phyloP scores from a whole-genome alignment of 192 early-diverging fungal species.

The Podila horticola region DNA sequence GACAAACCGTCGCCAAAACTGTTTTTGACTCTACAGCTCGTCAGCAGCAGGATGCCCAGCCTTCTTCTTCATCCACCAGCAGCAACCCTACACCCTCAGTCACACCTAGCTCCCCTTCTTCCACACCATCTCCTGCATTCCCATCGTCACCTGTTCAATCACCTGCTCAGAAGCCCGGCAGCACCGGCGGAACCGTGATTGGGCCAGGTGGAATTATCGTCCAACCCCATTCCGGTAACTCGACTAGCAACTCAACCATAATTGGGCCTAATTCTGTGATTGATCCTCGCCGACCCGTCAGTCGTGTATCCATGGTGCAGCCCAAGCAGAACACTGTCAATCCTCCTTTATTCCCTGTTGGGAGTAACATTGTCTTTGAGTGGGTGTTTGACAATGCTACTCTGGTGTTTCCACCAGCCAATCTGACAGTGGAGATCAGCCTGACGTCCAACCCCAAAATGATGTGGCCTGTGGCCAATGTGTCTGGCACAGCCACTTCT shows the following conservation, averaged over 20 bases:
- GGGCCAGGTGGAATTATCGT: not conserved
- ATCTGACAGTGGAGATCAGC: constrained; percentile 23
- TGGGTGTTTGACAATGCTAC: constrained; percentile 38
- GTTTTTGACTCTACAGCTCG: no score
- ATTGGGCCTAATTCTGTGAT: constrained; percentile 27
- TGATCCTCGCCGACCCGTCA: constrained; percentile 22
- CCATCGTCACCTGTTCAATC: no score
- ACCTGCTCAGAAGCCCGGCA: not conserved
- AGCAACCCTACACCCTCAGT: no score
- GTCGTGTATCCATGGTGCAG: constrained; percentile 31
- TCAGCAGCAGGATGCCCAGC: no score
- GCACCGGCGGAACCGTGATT: not conserved
- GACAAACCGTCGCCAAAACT: no score
- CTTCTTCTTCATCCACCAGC: no score
- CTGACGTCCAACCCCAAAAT: constrained; percentile 19
- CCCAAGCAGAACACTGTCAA: constrained; percentile 36
- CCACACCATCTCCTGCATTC: no score
- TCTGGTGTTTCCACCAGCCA: constrained; percentile 14
- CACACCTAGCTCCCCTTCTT: no score
- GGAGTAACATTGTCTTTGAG: constrained; percentile 30
- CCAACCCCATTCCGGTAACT: not conserved
- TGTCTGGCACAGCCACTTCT: constrained; percentile 23
- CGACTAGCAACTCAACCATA: not conserved
- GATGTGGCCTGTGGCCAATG: constrained; percentile 30
- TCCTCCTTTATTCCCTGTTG: constrained; percentile 34